Conservation (phyloP, 192 early-diverging fungal species). For the Neocallimastix lanati region DNA sequence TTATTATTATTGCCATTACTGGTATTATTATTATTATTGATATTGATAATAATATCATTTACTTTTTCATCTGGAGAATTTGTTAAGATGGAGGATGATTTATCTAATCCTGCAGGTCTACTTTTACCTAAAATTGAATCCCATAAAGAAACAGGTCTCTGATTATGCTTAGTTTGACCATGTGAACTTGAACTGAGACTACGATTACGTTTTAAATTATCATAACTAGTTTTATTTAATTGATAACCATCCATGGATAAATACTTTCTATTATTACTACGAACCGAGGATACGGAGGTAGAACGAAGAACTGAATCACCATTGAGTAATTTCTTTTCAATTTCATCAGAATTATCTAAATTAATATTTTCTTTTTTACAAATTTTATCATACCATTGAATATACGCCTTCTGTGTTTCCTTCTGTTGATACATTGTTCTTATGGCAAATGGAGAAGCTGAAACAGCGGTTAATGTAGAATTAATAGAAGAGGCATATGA, state of each 20-base stretch:
- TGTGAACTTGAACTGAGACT: too few species aligned
- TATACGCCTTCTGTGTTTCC: background rate
- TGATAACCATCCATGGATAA: background rate
- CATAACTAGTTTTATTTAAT: background rate
- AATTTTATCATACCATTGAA: background rate
- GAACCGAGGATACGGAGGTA: background rate
- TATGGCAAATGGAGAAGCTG: background rate
- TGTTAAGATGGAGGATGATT: background rate
- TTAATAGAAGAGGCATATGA: background rate
- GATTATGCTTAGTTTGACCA: background rate
- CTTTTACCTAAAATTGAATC: background rate
- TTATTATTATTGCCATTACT: too few species aligned
- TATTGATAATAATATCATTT: too few species aligned
- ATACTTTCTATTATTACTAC: background rate
- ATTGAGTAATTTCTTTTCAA: background rate
- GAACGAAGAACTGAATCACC: background rate
- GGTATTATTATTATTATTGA: too few species aligned
- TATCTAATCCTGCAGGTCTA: background rate
- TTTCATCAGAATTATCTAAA: background rate
- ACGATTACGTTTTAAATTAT: background rate
- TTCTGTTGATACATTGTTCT: background rate
- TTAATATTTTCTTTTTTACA: background rate
- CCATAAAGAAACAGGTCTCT: background rate
- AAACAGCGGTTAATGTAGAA: background rate
- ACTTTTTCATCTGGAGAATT: background rate